phyloP scores from a whole-genome alignment of 1,284 basidiomycete species.

The Fomitiporia mediterranea region DNA sequence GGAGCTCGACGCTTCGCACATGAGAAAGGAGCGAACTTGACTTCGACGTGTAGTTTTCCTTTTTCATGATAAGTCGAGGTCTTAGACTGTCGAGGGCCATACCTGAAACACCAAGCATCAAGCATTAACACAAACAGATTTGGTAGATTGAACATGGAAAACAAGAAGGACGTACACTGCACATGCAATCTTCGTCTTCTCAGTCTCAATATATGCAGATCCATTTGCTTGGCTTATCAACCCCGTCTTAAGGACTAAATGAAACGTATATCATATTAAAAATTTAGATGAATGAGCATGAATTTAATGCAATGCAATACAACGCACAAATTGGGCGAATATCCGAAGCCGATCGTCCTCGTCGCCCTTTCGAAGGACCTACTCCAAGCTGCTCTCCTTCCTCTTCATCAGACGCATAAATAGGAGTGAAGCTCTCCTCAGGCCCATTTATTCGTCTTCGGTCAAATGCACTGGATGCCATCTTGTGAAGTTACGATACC shows the following conservation, averaged over 20 bases:
- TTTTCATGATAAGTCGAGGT: slow-evolving; percentile 75
- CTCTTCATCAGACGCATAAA: slow-evolving; percentile 47
- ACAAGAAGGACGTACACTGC: slow-evolving; percentile 64
- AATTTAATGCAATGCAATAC: slow-evolving; percentile 20
- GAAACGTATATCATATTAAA: neutral
- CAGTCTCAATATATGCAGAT: slow-evolving; percentile 91
- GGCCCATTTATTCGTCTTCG: slow-evolving; percentile 85
- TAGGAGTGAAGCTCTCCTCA: slow-evolving; percentile 68
- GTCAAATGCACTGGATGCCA: slow-evolving; percentile 64
- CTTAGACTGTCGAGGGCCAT: slow-evolving; percentile 90
- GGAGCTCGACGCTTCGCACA: slow-evolving; percentile 73
- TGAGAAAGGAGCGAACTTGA: slow-evolving; percentile 95
- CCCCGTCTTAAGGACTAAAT: slow-evolving; percentile 80
- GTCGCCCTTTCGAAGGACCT: slow-evolving; percentile 35
- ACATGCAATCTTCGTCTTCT: slow-evolving; percentile 87
- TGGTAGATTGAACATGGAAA: neutral
- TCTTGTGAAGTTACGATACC: no score
- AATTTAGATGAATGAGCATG: neutral
- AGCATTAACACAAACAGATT: no score
- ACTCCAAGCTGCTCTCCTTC: slow-evolving; percentile 26
- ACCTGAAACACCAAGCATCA: slow-evolving; percentile 45
- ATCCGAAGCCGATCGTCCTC: slow-evolving; percentile 51
- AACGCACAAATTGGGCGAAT: slow-evolving; percentile 81
- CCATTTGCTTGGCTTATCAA: slow-evolving; percentile 92
- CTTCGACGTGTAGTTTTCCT: slow-evolving; percentile 89